Evolutionary conservation across 306 rosid species (phyloP), one percentile per base, ranked within the genome.

Genomic region (Fragaria ananassa): DNA sequence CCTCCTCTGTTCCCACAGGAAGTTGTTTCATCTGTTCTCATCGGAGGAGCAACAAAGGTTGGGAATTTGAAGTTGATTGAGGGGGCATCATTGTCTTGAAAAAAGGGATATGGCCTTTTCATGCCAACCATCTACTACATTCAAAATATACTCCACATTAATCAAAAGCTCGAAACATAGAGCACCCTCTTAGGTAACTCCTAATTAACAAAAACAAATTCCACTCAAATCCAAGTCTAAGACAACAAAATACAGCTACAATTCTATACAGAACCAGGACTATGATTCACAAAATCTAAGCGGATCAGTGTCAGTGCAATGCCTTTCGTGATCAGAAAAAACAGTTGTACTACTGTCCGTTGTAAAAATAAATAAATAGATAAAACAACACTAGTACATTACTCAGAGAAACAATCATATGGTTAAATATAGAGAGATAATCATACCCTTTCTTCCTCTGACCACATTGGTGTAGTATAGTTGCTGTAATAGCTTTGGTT

Each of bases 401-500:
- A 27, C 54, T 4, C 25, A 47, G 47, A 49, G 64, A 67, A 50
- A 51, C 50, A 63, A 67, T 23, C 39, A 53, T 18, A 35, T 37
- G 27, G 23, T 56, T 19, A 39, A 9, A 53, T 45, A 53, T 21
- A 34, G 63, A 81, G 37, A 76, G 10, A 23, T 74, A 70, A 23
- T 74, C 35, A 66, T 84, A 91, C 98, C 93, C 82, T 85, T 62
- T 85, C 90, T 61, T 72, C 84, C 47, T 83, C 81, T 23, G 86
- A 85, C 78, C 75, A 79, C 57, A 69, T 34, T 18, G 81, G 75
- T 64, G 72, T 69, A 58, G 70, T 69, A 53, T 60, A 74, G 68
- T 77, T 87, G 83, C 82, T 74, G 68, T 76, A 60, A 50, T 37
- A 83, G 78, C 81, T 94, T 94, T 94, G 98, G 98, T 94, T 94